Evolutionary conservation across 176 grass and related monocot genomes (phyloP), one percentile per base, ranked within the genome.

Genomic region (Cenchrus purpureus): DNA sequence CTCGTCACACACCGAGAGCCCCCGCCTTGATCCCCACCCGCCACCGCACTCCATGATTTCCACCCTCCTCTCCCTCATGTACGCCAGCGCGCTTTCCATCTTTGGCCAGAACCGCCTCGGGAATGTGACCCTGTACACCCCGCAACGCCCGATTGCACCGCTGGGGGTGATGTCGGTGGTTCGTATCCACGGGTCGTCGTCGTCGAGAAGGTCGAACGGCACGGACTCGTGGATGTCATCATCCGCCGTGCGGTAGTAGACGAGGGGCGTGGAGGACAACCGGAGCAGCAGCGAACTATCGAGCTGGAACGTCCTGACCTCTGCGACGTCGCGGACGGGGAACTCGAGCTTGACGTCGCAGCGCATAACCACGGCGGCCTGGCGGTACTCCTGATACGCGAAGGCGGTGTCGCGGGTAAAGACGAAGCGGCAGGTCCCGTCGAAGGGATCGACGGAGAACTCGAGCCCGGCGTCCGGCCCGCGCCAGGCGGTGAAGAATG

Each of bases 131-230:
- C 85, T 85, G 44, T 98, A 98, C 31, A 82, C 85, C 5, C 67
- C 74, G 69, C 91, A 93, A 48, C 91, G 88, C 15, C 92, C 89
- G 14, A 98, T 90, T 12, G 92, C 82, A 22, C 89, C 83, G 17
- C 82, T 82, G 5, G 42, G 85, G 44, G 93, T 98, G 84, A 98
- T 90, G 57, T 98, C 91, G 3, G 85, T 83, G 48, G 87, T 95
- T 7, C 95, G 66, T 70, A 98, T 95, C 95, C 95, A 98, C 0
- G 92, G 95, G 68, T 98, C 93, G 5, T 93, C 91, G 3, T 98
- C 95, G 16, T 98, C 92, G 10, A 93, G 84, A 43, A 98, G 75
- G 79, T 91, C 87, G 61, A 85, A 84, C 1, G 95, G 89, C 72
- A 93, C 84, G 1, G 95, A 73, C 14, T 58, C 85, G 53, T 90